A percentile compares a stretch with the other conserved stretches of the same genome.
These are phyloP conservation scores for Thalassia testudinum DNA, from an alignment of 116 monocot genomes.

Conservation along the genomic window DNA sequence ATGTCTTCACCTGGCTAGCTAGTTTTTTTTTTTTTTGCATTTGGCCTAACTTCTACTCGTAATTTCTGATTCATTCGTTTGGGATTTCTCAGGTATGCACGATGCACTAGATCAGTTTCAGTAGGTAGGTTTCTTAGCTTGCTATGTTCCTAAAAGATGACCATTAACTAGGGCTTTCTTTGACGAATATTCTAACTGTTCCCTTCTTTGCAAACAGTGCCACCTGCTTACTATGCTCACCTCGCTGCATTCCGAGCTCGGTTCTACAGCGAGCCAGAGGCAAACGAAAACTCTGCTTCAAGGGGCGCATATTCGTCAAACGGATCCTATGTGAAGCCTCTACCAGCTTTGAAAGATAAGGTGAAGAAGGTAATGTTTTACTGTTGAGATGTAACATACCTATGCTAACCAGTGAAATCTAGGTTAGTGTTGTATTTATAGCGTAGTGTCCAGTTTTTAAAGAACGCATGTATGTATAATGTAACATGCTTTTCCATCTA, in stretches of 20 bases:
- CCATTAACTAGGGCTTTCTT: not conserved
- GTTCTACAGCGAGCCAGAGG: constrained; percentile 48
- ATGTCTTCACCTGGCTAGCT: not conserved
- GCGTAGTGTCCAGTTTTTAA: no score
- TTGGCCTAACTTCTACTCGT: not conserved
- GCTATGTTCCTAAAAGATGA: not conserved
- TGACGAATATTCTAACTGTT: no score
- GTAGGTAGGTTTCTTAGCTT: constrained; percentile 32
- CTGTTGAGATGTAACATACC: constrained; percentile 16
- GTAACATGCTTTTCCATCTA: no score
- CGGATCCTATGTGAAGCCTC: constrained; percentile 35
- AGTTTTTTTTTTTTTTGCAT: not conserved
- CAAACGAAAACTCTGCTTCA: constrained; percentile 9
- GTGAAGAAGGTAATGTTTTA: constrained; percentile 76
- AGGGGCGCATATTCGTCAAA: constrained; percentile 11
- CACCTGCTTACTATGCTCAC: constrained; percentile 68
- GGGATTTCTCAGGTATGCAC: constrained; percentile 39
- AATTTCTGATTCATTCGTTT: not conserved
- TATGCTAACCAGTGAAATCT: not conserved
- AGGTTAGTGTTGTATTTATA: not conserved
- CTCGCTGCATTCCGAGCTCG: constrained; percentile 64
- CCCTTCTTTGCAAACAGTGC: constrained; percentile 17
- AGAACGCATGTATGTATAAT: no score
- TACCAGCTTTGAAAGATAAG: constrained; percentile 62
- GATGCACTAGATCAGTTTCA: constrained; percentile 80